Base-by-base conservation (phyloP, 2,329 filamentous ascomycete species). In the Penicillium sp. region DNA sequence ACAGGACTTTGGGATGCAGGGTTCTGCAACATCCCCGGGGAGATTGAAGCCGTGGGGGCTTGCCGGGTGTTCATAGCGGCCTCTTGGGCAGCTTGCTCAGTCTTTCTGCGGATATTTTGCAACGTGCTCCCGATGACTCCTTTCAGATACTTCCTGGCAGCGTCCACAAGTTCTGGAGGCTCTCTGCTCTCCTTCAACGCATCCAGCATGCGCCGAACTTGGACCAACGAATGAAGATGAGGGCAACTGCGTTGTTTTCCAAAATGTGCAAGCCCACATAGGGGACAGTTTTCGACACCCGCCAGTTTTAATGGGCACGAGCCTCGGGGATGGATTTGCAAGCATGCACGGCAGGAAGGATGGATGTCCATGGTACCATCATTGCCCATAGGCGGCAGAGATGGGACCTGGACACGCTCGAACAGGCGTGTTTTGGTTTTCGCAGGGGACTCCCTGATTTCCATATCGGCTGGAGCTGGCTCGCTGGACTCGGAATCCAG, bases 161-260 rank as follows among this genome's bases (percentile, higher is more conserved):
- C 57, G 8, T 74, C 70, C 8, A 83, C 67, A 6, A 80, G 58
- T 14, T 76, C 68, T 17, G 65, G 66, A 8, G 73, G 67, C 55
- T 85, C 82, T 0, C 70, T 73, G 39, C 76, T 81, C 37, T 70
- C 63, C 52, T 79, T 79, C 15, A 88, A 61, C 0, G 77, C 75
- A 39, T 79, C 74, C 11, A 88, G 66, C 73, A 87, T 84, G 14
- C 76, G 67, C 38, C 76, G 72, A 11, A 88, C 71, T 54, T 86
- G 76, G 3, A 74, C 76, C 46, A 85, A 78, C 3, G 79, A 79
- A 38, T 69, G 70, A 36, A 87, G 71, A 56, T 82, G 78, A 10
- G 81, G 78, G 54, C 83, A 87, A 7, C 72, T 74, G 20, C 77
- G 71, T 1, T 65, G 62, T 37, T 70, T 58, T 2, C 80, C 80